Base-by-base conservation (phyloP, 1,139 yeast species). In the Wickerhamiella pararugosa region DNA sequence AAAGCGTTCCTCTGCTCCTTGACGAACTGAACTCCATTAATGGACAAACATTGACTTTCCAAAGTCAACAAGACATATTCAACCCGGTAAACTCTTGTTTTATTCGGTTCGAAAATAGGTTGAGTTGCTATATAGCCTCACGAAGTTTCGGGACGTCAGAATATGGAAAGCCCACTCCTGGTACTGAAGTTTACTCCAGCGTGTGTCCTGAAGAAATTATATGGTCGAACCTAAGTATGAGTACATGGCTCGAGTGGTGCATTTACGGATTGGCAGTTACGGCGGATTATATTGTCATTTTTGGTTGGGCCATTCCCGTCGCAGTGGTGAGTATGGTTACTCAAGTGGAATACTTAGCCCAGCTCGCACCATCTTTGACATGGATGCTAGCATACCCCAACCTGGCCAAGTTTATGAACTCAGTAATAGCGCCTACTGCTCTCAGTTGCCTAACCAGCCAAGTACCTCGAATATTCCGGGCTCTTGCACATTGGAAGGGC, bases 241-340 rank as follows among this genome's bases (percentile, higher is more conserved):
- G 42, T 5, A 43, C 45, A 3, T 43, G 44, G 43, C 11, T 36
- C 9, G 45, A 45, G 33, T 25, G 25, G 4, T 9, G 25, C 6
- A 32, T 43, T 7, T 40, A 36, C 5, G 25, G 10, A 9, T n/a
- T 40, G 7, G 50, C 53, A 0, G 33, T 36, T 2, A n/a, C 37
- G 2, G 31, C 50, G 26, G 50, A 51, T 39, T 46, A 41, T 28
- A 5, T 40, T n/a, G 38, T 79, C 51, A 69, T 82, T 41, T 65
- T 81, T 15, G 75, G 82, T 51, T 83, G 94, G 94, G 79, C 92
- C 31, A 69, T 83, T 47, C 94, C 94, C 2, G 90, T 82, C 9
- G 83, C 93, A 4, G 76, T 82, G 47, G 81, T 83, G 25, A 92
- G 93, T 61, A 66, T 76, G 45, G 73, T 83, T 45, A 79, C 94